These are phyloP conservation scores for Dalbergia cultrata DNA, from an alignment of 306 rosid species.

Conservation along the genomic window DNA sequence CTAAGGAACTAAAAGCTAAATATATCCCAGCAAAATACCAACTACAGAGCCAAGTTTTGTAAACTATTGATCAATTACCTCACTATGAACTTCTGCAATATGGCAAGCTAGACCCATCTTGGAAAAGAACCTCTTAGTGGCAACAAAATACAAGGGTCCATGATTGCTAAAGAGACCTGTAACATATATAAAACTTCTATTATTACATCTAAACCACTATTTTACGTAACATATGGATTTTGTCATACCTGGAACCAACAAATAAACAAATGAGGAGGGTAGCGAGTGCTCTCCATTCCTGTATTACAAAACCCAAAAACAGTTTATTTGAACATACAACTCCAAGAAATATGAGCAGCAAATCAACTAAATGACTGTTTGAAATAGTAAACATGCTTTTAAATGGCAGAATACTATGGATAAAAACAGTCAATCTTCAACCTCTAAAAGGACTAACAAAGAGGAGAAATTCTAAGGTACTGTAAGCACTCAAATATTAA, in stretches of 20 bases:
- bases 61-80: slow-evolving; percentile 57
- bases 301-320: slow-evolving; percentile 39
- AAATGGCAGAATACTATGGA: not conserved
- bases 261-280: slow-evolving; percentile 82
- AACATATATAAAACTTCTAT: slow-evolving; percentile 25
- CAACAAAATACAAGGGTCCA: slow-evolving; percentile 85
- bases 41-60: not conserved
- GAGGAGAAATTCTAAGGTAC: no score
- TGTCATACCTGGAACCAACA: slow-evolving; percentile 76
- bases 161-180: slow-evolving; percentile 92
- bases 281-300: slow-evolving; percentile 78
- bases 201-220: slow-evolving; percentile 7
- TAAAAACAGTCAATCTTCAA: not conserved
- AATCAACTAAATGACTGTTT: slow-evolving; percentile 1
- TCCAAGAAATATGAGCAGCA: not conserved
- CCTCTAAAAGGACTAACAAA: no score
- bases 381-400: not conserved
- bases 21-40: not conserved
- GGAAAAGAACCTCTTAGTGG: slow-evolving; percentile 80
- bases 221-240: slow-evolving; percentile 31
- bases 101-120: slow-evolving; percentile 92
- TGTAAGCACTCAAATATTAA: no score
- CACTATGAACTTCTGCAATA: slow-evolving; percentile 88
- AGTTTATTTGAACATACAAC: slow-evolving; percentile 11
- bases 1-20: slow-evolving; percentile 11